Evolutionary conservation across 345 rosid genomes (phyloP), one percentile per base, ranked within the genome.

Genomic region (Aquilaria sinensis): DNA sequence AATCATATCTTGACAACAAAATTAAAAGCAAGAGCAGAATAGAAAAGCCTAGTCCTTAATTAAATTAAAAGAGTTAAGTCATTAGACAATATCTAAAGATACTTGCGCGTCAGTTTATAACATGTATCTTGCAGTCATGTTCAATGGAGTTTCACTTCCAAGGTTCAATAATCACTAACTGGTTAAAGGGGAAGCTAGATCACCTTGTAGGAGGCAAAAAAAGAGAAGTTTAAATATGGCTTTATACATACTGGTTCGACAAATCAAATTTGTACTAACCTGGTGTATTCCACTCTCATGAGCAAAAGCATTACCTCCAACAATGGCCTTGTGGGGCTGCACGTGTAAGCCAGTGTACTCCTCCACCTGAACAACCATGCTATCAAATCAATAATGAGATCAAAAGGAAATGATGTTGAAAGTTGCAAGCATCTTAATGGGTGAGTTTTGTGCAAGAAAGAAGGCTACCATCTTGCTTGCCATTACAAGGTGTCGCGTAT

Each of bases 221-320:
- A 37, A 37, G 1, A 3, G 8, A 37, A 37, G 8, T 37, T 37
- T 37, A 37, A 1, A 37, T 37, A 37, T 5, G 43, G 43, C 43
- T 4, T 37, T 37, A 37, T 37, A 37, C 5, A 5, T 37, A 5
- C 43, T 37, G 5, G 7, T 37, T 37, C 3, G 43, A 37, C 43
- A 37, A 37, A 37, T 37, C 43, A 37, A 37, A 37, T 37, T 37
- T 37, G 43, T 37, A 67, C 80, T 49, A 70, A 90, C 98, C 92
- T 93, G 94, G 77, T 88, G 98, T 61, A 90, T 85, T 57, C 98
- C 97, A 67, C 98, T 93, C 72, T 90, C 96, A 78, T 93, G 97
- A 53, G 96, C 96, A 75, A 93, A 93, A 72, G 97, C 98, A 81
- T 93, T 93, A 10, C 85, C 96, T 69, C 98, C 95, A 73, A 93